Evolutionary conservation across 306 rosid genomes (phyloP).

Genomic region (Vachellia collinsii): DNA sequence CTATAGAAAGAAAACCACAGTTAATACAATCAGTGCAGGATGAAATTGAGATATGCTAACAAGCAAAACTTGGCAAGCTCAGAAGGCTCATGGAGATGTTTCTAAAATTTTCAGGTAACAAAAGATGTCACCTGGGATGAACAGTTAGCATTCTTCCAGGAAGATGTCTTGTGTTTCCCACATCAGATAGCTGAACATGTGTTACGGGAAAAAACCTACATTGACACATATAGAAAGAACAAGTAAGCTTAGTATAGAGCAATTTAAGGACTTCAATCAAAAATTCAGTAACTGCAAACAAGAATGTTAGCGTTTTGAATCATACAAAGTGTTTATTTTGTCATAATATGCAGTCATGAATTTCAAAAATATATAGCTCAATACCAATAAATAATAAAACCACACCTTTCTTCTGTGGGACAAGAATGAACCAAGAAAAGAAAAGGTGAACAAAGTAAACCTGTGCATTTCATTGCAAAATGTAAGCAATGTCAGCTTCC

Average conservation of each 20-base stretch:
- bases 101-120: conserved; percentile 24
- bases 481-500: conserved; percentile 88
- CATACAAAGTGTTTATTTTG: conserved; percentile 2
- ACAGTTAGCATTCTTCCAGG: conserved; percentile 85
- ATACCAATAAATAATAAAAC: neutral
- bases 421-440: conserved; percentile 3
- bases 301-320: neutral
- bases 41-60: conserved; percentile 17
- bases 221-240: conserved; percentile 30
- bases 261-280: neutral
- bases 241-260: conserved; percentile 13
- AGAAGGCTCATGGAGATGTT: conserved; percentile 24
- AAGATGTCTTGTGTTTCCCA: conserved; percentile 75
- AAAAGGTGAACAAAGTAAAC: conserved; percentile 44
- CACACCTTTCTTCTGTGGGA: neutral
- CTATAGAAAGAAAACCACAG: conserved; percentile 54
- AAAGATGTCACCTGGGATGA: conserved; percentile 71
- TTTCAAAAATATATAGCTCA: conserved; percentile 1
- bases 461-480: conserved; percentile 97
- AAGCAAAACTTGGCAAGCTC: conserved; percentile 24
- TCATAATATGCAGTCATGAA: conserved; percentile 10
- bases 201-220: conserved; percentile 76
- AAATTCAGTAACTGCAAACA: neutral
- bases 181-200: conserved; percentile 78
- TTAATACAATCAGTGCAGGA: conserved; percentile 21